Conservation (phyloP, 164 flowering plant genomes). For the Umbilicus rupestris region DNA sequence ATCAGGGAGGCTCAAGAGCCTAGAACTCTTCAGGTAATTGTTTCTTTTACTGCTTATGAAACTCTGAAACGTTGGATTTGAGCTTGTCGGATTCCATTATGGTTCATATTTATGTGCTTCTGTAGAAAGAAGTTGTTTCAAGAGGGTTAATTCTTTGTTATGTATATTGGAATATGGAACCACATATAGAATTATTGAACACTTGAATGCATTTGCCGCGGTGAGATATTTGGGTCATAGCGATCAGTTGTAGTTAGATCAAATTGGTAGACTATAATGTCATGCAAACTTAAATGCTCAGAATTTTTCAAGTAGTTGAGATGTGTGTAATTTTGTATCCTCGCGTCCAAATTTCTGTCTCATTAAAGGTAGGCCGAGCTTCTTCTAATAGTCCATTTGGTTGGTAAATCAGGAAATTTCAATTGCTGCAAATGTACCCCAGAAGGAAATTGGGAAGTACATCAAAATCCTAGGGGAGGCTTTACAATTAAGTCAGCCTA, state of each 20-base stretch:
- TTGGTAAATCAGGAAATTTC: conserved; percentile 73
- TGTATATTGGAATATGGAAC: too few species aligned
- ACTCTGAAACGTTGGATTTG: not conserved
- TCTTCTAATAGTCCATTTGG: not conserved
- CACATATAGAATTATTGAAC: not conserved
- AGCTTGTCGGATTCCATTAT: not conserved
- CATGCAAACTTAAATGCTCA: not conserved
- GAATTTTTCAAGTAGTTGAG: not conserved
- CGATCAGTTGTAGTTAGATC: not conserved
- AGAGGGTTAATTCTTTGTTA: not conserved
- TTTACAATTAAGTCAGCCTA: conserved; percentile 85
- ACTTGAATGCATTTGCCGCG: not conserved
- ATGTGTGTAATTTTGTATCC: not conserved
- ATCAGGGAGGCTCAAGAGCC: conserved; percentile 97
- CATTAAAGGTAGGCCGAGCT: not conserved
- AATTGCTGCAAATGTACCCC: conserved; percentile 90
- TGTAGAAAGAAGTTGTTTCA: too few species aligned
- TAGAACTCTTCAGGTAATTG: conserved; percentile 80
- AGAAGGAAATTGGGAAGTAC: conserved; percentile 97
- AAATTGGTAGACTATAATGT: not conserved
- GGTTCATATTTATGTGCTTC: not conserved
- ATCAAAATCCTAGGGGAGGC: conserved; percentile 96
- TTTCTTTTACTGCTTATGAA: not conserved
- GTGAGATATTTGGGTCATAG: not conserved
- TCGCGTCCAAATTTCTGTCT: not conserved